Base-by-base conservation (phyloP, 345 rosid genomes). In the Euphorbia peplus region DNA sequence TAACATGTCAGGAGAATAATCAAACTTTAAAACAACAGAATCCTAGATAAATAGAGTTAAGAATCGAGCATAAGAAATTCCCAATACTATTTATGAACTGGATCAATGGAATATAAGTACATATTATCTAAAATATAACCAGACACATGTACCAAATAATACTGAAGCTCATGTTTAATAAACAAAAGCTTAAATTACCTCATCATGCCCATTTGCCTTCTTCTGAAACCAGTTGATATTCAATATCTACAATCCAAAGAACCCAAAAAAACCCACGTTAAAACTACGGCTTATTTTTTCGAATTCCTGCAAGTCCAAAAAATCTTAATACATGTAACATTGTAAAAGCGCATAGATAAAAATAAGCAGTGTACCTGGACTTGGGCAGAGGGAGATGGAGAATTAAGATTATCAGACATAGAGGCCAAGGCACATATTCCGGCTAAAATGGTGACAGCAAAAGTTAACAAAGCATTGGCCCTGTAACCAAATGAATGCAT, bases 401-500 rank as follows among this genome's bases (percentile, higher is more conserved):
- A 63, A 75, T 86, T 95, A 80, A 95, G 79, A 76, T 86, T 92
- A 74, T 95, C 98, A 0, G 98, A 88, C 73, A 95, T 51, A 16
- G 99, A 95, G 11, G 88, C 84, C 67, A 90, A 81, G 66, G 87
- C 91, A 74, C 99, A 92, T 71, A 95, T 83, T 53, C 90, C 76
- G 1, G 98, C 97, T 21, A 95, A 83, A 42, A 92, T 83, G 52
- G 95, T 92, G 26, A 92, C 67, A 24, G 91, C 75, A 75, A 92
- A 90, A 6, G 98, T 95, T 37, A 95, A 79, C 79, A 95, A 78
- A 42, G 95, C 91, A 67, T 92, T 95, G 11, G 90, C 92, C 80
- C 98, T 85, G 88, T 87, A 90, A 60, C 91, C 87, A 70, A 88
- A 92, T 1, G 97, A 82, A 84, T 95, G 97, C 98, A 95, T 95